phyloP scores from a whole-genome alignment of 208 protist species.

The Crithidia fasciculata region DNA sequence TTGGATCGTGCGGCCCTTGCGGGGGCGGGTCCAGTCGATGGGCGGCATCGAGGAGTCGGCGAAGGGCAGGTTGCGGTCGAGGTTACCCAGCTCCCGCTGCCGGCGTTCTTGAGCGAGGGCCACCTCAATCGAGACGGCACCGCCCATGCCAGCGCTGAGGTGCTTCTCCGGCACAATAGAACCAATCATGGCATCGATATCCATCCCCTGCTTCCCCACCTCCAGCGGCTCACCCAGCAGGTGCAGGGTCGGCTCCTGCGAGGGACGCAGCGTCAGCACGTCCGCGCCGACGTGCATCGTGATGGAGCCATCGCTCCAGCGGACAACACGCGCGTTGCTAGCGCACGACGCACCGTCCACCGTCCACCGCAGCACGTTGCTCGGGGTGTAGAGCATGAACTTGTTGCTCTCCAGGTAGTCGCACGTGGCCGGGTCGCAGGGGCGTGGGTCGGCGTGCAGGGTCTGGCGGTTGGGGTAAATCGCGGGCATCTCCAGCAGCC shows the following conservation, averaged over 20 bases:
- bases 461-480: slow-evolving; percentile 84
- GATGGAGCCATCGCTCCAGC: slow-evolving; percentile 82
- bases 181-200: slow-evolving; percentile 58
- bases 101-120: slow-evolving; percentile 71
- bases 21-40: slow-evolving; percentile 75
- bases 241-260: slow-evolving; percentile 57
- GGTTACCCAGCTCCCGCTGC: slow-evolving; percentile 42
- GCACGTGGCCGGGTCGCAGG: slow-evolving; percentile 60
- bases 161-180: slow-evolving; percentile 56
- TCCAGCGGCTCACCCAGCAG: slow-evolving; percentile 53
- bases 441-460: slow-evolving; percentile 82
- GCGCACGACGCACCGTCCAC: slow-evolving; percentile 15
- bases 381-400: slow-evolving; percentile 79
- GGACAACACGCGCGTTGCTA: slow-evolving; percentile 83
- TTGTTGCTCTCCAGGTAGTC: slow-evolving; percentile 66
- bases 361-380: slow-evolving; percentile 84
- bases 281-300: slow-evolving; percentile 87
- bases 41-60: slow-evolving; percentile 50
- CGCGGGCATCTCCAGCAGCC: slow-evolving; percentile 86
- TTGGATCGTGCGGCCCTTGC: slow-evolving; percentile 40
- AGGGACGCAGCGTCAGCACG: slow-evolving; percentile 54
- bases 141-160: slow-evolving; percentile 63
- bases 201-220: slow-evolving; percentile 52
- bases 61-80: slow-evolving; percentile 58
- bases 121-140: slow-evolving; percentile 71